phyloP scores from a whole-genome alignment of 2,329 filamentous ascomycete genomes.

The Rosellinia necatrix region DNA sequence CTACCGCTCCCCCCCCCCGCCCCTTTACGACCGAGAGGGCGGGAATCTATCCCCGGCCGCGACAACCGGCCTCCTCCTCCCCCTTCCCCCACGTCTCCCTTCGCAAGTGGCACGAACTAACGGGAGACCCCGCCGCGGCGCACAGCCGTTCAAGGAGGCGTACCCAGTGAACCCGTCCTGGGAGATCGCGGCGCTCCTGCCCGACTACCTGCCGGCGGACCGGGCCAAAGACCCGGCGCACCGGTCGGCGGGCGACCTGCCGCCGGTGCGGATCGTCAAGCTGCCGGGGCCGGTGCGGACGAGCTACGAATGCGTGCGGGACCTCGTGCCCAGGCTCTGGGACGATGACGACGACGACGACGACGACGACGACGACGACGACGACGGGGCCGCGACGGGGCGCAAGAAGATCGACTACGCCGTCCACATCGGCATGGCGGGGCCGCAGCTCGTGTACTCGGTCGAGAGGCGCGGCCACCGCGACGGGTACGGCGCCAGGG shows the following conservation, averaged over 20 bases:
- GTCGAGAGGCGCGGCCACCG: slow-evolving; percentile 73
- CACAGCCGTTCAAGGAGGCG: slow-evolving; percentile 75
- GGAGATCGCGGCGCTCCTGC: slow-evolving; percentile 74
- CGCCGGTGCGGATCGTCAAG: slow-evolving; percentile 64
- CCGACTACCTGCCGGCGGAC: slow-evolving; percentile 62
- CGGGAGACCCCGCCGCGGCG: slow-evolving; percentile 18
- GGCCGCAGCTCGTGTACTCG: slow-evolving; percentile 66
- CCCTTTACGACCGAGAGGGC: background rate
- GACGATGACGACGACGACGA: slow-evolving; percentile 46
- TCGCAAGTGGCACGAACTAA: slow-evolving; percentile 8
- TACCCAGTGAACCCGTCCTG: slow-evolving; percentile 79
- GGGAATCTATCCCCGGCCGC: background rate
- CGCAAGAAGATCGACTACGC: slow-evolving; percentile 59
- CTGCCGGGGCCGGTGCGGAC: slow-evolving; percentile 72
- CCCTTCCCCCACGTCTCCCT: too few relatives aligned
- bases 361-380: slow-evolving; percentile 71
- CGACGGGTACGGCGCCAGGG: slow-evolving; percentile 70
- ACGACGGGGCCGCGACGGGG: slow-evolving; percentile 76
- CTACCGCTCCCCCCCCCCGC: too few relatives aligned
- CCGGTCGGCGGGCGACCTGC: slow-evolving; percentile 42
- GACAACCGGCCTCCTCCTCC: background rate
- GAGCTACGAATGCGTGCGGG: slow-evolving; percentile 69
- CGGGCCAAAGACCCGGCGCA: slow-evolving; percentile 47
- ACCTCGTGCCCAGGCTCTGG: slow-evolving; percentile 68
- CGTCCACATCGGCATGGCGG: slow-evolving; percentile 81